Conservation (phyloP, 257 asterid genomes). For the Solanum piurae region DNA sequence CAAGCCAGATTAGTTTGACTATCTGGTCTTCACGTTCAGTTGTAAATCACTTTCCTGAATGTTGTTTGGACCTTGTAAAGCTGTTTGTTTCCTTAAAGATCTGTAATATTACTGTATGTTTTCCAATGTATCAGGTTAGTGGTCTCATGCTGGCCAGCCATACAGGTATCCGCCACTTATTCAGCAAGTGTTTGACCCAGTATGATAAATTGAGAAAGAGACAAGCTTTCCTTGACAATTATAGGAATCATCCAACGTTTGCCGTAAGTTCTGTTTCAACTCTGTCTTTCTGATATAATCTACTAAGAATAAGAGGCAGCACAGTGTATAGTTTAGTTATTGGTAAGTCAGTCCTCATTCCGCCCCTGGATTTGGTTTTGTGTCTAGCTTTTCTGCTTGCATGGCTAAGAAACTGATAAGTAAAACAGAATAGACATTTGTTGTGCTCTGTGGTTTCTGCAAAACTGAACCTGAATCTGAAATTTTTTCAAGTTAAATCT, state of each 20-base stretch:
- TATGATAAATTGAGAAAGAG: constrained; percentile 95
- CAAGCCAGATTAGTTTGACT: not conserved
- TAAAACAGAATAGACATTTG: not conserved
- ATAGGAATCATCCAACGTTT: constrained; percentile 87
- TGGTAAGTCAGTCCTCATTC: not conserved
- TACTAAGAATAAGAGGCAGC: not conserved
- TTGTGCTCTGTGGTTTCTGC: not conserved
- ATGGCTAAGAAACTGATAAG: not conserved
- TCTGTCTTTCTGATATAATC: not conserved
- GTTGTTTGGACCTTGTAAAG: not conserved
- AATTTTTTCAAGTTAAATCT: not conserved
- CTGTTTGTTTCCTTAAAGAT: not conserved
- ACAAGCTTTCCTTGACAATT: constrained; percentile 97
- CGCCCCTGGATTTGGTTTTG: not conserved
- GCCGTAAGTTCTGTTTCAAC: constrained; percentile 54
- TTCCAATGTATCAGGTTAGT: constrained; percentile 52
- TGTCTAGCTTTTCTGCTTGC: not conserved
- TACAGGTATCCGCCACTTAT: constrained; percentile 98
- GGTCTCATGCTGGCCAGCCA: constrained; percentile 99
- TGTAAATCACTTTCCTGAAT: not conserved
- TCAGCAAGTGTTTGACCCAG: constrained; percentile 92
- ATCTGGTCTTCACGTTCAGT: not conserved
- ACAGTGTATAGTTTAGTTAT: not conserved
- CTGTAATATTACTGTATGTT: not conserved
- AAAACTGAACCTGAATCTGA: not conserved